Percentiles rank a stretch among this genome's conserved stretches.
Conservation (phyloP, 176 grass and related monocot genomes). For the Leersia perrieri region DNA sequence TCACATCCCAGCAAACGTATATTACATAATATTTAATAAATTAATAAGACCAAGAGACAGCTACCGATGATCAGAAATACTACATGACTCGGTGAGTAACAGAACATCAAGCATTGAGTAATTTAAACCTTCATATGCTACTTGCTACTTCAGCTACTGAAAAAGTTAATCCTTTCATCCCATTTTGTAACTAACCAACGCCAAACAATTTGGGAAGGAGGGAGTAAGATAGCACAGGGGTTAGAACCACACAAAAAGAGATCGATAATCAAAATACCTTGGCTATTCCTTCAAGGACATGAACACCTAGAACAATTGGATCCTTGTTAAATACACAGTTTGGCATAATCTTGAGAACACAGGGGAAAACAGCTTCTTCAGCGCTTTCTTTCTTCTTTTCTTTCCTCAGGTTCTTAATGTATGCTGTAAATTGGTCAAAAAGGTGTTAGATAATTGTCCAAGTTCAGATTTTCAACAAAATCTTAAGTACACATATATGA, state of each 20-base stretch:
- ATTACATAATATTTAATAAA: background rate
- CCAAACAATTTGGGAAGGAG: too few relatives aligned
- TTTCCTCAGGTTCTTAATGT: conserved; percentile 68
- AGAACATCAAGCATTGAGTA: background rate
- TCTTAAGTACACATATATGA: too few relatives aligned
- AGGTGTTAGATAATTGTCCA: conserved; percentile 94
- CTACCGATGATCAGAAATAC: background rate
- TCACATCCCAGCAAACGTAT: conserved; percentile 3
- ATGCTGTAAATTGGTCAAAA: conserved; percentile 86
- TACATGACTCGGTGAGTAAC: background rate
- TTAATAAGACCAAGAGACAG: background rate
- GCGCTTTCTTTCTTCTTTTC: conserved; percentile 82
- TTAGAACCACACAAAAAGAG: background rate
- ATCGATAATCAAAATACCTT: conserved; percentile 54
- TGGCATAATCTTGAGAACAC: conserved; percentile 81
- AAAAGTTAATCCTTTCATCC: too few relatives aligned
- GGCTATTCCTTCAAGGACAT: conserved; percentile 82
- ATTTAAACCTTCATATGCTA: background rate
- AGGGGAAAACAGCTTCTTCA: conserved; percentile 83
- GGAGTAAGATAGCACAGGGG: background rate
- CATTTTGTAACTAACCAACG: too few relatives aligned
- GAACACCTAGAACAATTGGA: conserved; percentile 86
- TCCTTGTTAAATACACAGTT: conserved; percentile 94
- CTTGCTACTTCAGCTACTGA: conserved; percentile 1
- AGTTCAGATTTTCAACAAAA: too few relatives aligned